Base-by-base conservation (phyloP, 495 filamentous ascomycete species). In the Annulohypoxylon moriforme region DNA sequence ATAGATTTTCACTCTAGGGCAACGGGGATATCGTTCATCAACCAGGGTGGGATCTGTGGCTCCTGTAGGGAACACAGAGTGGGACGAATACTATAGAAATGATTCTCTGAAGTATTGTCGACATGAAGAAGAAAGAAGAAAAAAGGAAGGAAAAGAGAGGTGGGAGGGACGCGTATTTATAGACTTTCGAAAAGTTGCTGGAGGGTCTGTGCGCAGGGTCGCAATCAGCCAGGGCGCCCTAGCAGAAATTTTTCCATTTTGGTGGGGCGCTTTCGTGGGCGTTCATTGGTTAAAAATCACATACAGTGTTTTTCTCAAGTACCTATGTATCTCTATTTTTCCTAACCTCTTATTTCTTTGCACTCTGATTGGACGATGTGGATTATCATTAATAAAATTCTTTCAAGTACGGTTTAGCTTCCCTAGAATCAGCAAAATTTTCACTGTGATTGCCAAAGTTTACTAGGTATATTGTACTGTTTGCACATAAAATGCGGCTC, bases 51-150 rank as follows among this genome's bases (percentile, higher is more conserved):
- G 81, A 80, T 87, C 85, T 86, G 84, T 86, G 80, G 84, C 85
- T 88, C 81, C 81, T 90, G 87, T 92, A 87, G 88, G 90, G 84
- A 91, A 89, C 86, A 89, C 88, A 92, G 88, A 88, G 86, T 85
- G 81, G 86, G 88, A 91, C 89, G 86, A 91, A 84, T 89, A 92
- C 91, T 93, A 90, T 92, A 93, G 88, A 93, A 93, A 91, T 92
- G 91, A 93, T 93, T 72, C 69, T 72, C 69, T 72, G 69, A 72
- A 72, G 69, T 72, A 72, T 72, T 72, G 69, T 72, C 69, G 69
- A 72, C 74, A 74, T 77, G 68, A 77, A 71, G 76, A 77, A 76
- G 65, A 76, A 77, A 77, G 61, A 31, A 67, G 71, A 73, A 75
- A 69, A 65, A 75, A 75, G 64, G 62, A 57, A 57, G 33, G 24